These are phyloP conservation scores for Fusarium marasasianum DNA, from an alignment of 2,329 filamentous ascomycete genomes.

Conservation along the genomic window DNA sequence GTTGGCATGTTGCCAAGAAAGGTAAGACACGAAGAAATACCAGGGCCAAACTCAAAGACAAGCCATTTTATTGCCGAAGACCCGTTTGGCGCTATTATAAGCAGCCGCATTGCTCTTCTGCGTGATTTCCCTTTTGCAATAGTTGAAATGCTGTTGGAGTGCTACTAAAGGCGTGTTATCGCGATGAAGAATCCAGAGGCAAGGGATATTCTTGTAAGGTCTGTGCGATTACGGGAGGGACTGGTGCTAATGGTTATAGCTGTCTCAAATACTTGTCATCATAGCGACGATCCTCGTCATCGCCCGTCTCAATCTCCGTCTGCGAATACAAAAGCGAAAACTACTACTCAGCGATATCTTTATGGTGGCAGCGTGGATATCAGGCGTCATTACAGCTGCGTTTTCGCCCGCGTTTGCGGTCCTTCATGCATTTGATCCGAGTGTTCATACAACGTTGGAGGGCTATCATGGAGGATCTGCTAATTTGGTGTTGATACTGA, in stretches of 20 bases:
- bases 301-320: constrained; percentile 29
- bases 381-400: neutral
- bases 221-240: fast-evolving
- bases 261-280: constrained; percentile 16
- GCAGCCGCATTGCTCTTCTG: fast-evolving
- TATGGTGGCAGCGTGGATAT: constrained; percentile 32
- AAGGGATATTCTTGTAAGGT: neutral
- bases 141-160: neutral
- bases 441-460: neutral
- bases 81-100: neutral
- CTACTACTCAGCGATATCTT: constrained; percentile 23
- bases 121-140: too few species aligned
- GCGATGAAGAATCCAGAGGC: neutral
- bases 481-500: neutral
- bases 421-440: constrained; percentile 15
- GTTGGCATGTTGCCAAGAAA: constrained; percentile 11
- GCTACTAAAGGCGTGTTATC: neutral
- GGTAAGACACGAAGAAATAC: neutral
- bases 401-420: constrained; percentile 15
- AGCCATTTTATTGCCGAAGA: neutral
- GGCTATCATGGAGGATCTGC: constrained; percentile 7
- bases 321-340: constrained; percentile 20
- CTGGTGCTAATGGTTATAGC: neutral
- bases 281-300: constrained; percentile 17
- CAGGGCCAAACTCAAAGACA: neutral